phyloP scores from a whole-genome alignment of 2,329 filamentous ascomycete genomes.

The Endoconidiophora laricicola region DNA sequence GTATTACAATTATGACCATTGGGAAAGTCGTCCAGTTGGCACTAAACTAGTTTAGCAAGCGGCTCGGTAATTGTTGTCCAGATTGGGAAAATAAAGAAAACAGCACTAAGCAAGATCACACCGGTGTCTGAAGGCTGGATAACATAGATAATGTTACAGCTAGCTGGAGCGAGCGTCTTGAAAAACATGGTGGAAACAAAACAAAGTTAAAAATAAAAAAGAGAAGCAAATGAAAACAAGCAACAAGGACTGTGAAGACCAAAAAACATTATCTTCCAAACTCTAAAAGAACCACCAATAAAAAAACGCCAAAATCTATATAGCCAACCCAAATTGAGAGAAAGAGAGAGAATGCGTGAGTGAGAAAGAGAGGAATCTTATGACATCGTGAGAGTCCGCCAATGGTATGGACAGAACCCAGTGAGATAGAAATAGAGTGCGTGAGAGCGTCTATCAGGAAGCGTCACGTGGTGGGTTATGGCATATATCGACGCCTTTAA shows the following conservation, averaged over 20 bases:
- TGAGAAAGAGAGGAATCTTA: too few species aligned
- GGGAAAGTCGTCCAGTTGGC: too few species aligned
- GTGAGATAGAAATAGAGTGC: too few species aligned
- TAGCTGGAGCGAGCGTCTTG: too few species aligned
- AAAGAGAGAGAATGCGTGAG: not conserved
- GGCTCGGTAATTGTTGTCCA: not conserved
- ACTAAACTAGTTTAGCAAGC: too few species aligned
- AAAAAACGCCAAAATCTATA: not conserved
- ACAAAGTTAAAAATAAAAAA: not conserved
- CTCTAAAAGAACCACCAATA: not conserved
- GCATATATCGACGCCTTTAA: not conserved
- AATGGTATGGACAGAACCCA: too few species aligned
- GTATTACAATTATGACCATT: too few species aligned
- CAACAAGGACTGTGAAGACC: slow-evolving; percentile 2
- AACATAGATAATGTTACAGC: too few species aligned
- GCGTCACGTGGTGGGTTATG: not conserved
- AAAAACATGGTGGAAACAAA: not conserved
- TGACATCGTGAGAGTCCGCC: too few species aligned
- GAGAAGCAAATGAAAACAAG: slow-evolving; percentile 1
- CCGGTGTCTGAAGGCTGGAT: too few species aligned
- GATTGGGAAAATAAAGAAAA: not conserved
- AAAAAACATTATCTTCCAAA: not conserved
- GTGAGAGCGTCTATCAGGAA: too few species aligned
- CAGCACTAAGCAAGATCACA: too few species aligned
- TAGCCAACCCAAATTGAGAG: slow-evolving; percentile 1